Percentiles rank a stretch among this genome's conserved stretches.
Conservation (phyloP, 495 filamentous ascomycete genomes). For the Aspergillus haitiensis region DNA sequence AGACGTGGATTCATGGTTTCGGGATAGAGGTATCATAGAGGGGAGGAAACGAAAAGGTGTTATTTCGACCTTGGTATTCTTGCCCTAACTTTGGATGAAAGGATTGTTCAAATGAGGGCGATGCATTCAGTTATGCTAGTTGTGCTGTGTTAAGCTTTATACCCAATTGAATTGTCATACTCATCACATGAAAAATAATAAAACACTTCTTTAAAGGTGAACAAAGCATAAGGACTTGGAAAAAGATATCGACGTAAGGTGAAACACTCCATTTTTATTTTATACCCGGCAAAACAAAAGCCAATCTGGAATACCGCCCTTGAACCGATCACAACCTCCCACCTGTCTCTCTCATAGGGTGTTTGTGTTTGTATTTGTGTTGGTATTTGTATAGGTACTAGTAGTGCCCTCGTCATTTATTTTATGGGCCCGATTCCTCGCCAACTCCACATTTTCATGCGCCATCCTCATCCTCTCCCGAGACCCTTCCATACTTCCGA, state of each 20-base stretch:
- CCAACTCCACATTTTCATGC: conserved; percentile 15
- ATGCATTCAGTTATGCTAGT: conserved; percentile 2
- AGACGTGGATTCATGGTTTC: background rate
- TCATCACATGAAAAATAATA: conserved; percentile 1
- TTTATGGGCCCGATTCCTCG: background rate
- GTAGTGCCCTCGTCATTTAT: background rate
- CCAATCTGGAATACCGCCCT: background rate
- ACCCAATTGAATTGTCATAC: conserved; percentile 14
- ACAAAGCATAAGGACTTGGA: background rate
- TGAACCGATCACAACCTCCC: background rate
- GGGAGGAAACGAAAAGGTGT: conserved; percentile 5
- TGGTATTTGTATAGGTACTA: too few species aligned
- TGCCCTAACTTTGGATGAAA: background rate
- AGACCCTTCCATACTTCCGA: conserved; percentile 21
- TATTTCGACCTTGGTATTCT: conserved; percentile 1
- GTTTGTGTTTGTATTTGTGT: too few species aligned
- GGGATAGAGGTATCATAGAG: background rate
- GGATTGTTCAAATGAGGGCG: background rate
- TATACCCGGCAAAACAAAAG: background rate
- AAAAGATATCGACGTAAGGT: background rate
- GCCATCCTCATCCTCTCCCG: conserved; percentile 18
- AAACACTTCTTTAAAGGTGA: background rate
- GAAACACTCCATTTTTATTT: too few species aligned
- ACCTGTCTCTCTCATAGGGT: too few species aligned
- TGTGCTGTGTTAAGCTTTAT: conserved; percentile 19